phyloP scores from a whole-genome alignment of 164 flowering plant species.

The Nymphaea thermarum region DNA sequence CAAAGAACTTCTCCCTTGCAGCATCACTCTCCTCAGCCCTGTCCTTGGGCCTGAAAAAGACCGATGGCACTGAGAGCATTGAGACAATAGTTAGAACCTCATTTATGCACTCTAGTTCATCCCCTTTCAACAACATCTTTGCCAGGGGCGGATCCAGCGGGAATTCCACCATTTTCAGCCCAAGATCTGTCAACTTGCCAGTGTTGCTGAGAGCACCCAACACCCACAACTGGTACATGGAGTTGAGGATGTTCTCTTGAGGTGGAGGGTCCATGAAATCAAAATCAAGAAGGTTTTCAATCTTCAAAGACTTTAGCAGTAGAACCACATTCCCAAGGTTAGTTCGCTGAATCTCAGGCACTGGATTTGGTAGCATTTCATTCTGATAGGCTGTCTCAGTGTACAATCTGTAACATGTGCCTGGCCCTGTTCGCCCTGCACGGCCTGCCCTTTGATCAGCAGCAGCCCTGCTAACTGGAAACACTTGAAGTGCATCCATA shows the following conservation, averaged over 20 bases:
- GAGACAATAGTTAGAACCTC: conserved; percentile 88
- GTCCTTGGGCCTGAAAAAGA: conserved; percentile 86
- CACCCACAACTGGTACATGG: conserved; percentile 94
- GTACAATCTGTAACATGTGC: conserved; percentile 75
- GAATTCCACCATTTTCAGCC: conserved; percentile 96
- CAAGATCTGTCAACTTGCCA: conserved; percentile 66
- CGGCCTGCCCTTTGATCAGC: conserved; percentile 94
- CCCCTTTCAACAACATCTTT: conserved; percentile 85
- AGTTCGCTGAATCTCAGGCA: conserved; percentile 89
- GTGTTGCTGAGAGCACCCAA: conserved; percentile 80
- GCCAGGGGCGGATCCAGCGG: conserved; percentile 95
- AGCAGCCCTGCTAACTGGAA: conserved; percentile 85
- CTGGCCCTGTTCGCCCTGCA: conserved; percentile 96
- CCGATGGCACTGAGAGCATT: conserved; percentile 94
- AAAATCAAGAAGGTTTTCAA: conserved; percentile 75
- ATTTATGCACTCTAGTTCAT: conserved; percentile 50
- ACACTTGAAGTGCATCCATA: conserved; percentile 93
- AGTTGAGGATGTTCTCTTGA: conserved; percentile 79
- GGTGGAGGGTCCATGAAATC: conserved; percentile 99
- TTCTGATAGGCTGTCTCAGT: conserved; percentile 74
- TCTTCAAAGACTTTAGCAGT: conserved; percentile 69
- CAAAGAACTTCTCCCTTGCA: conserved; percentile 80
- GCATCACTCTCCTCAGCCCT: conserved; percentile 88
- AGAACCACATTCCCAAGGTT: conserved; percentile 88
- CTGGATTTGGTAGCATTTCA: conserved; percentile 81